Base-by-base conservation (phyloP, 202 grass and related monocot genomes). In the Zizania palustris region DNA sequence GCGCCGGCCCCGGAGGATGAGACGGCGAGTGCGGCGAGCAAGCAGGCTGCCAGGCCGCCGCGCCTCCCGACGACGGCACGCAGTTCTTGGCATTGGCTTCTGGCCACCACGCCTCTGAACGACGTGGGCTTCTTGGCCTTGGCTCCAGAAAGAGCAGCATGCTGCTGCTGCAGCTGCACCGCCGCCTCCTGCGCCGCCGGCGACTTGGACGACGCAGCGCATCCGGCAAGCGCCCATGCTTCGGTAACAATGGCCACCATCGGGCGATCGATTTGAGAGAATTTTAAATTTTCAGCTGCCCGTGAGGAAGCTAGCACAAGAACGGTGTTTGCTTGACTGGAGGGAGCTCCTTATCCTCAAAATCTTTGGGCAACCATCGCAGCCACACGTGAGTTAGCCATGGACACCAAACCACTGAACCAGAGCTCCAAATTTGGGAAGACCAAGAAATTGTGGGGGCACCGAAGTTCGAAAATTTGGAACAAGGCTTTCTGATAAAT, bases 221-320 rank as follows among this genome's bases (percentile, higher is more conserved):
- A 84, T n/a, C 86, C 81, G 56, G 81, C 86, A 14, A 88, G 64
- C 34, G 76, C 60, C 86, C 86, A 88, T 38, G 81, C 65, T 18
- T 84, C 81, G 9, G 86, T 84, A 11, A 43, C 81, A 69, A 88
- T 88, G 77, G 86, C 77, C 71, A 88, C 81, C 86, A 88, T 88
- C 14, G 60, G 49, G 43, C 2, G 41, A 59, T 73, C 81, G 71
- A 41, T 58, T 34, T 4, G 45, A 63, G 37, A 3, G 22, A 18
- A 5, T 36, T 44, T 38, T 36, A 45, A 20, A 6, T 45, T 38
- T 18, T 16, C 0, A 28, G 28, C 28, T 28, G 28, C 1, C 7
- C 0, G 0, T 55, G 57, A 18, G 59, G 39, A 39, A 21, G 45
- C n/a, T 28, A 64, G 37, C 11, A 63, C 3, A 14, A 16, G 9